Percentiles rank a stretch among this genome's conserved stretches.
phyloP scores from a whole-genome alignment of 495 filamentous ascomycete genomes.

The Cenococcum geophilum region DNA sequence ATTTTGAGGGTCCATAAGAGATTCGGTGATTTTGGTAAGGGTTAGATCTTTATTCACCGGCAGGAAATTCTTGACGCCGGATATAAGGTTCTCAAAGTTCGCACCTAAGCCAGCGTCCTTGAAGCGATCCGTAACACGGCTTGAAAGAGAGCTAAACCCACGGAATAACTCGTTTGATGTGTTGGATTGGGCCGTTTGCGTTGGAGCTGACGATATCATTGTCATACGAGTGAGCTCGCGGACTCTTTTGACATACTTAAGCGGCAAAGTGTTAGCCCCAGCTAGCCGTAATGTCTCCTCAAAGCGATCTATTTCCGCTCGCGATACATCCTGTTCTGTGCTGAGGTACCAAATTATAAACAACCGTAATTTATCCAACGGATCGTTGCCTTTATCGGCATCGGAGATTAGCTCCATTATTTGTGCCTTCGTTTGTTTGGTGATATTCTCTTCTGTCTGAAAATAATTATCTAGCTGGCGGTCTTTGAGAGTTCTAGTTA shows the following conservation, averaged over 20 bases:
- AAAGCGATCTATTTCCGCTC: slow-evolving; percentile 76
- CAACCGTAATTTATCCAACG: slow-evolving; percentile 80
- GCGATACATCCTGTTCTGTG: slow-evolving; percentile 80
- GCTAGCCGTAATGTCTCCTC: slow-evolving; percentile 75
- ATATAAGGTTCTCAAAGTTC: slow-evolving; percentile 91
- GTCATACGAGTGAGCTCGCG: slow-evolving; percentile 97
- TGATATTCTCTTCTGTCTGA: slow-evolving; percentile 89
- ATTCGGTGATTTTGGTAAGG: slow-evolving; percentile 95
- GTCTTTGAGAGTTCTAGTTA: slow-evolving; percentile 40
- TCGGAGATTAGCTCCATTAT: slow-evolving; percentile 84
- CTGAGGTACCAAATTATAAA: slow-evolving; percentile 95
- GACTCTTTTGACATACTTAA: slow-evolving; percentile 87
- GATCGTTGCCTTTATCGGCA: slow-evolving; percentile 69
- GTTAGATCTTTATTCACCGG: slow-evolving; percentile 93
- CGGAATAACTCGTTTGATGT: slow-evolving; percentile 70
- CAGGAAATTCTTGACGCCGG: slow-evolving; percentile 98
- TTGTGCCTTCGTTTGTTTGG: slow-evolving; percentile 84
- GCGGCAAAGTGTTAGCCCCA: slow-evolving; percentile 64
- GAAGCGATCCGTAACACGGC: slow-evolving; percentile 84
- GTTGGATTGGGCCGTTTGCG: slow-evolving; percentile 58
- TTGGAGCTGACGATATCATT: slow-evolving; percentile 85
- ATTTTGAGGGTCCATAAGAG: slow-evolving; percentile 90
- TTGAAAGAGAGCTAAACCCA: slow-evolving; percentile 83
- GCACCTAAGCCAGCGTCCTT: slow-evolving; percentile 83
- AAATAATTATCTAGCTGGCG: slow-evolving; percentile 94